Evolutionary conservation across 352 stramenopile species (phyloP).

Genomic region (Pythium brachiatum): DNA sequence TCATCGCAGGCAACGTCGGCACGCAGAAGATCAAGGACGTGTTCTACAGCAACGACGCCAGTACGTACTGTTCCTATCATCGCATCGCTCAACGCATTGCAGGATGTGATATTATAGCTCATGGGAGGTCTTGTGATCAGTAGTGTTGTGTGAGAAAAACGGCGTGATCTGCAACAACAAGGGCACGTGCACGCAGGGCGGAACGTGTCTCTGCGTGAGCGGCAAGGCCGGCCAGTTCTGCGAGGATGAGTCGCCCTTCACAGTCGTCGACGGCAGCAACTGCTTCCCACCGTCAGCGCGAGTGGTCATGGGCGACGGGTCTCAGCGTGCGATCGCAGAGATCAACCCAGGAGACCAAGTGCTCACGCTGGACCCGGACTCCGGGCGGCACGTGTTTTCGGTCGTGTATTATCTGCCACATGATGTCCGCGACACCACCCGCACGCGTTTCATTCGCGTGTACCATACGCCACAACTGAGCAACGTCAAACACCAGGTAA

Average conservation of each 20-base stretch:
- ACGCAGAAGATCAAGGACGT: conserved; percentile 77
- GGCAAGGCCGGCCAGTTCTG: conserved; percentile 61
- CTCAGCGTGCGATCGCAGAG: conserved; percentile 30
- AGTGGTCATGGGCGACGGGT: conserved; percentile 29
- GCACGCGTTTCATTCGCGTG: conserved; percentile 21
- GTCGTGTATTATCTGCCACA: conserved; percentile 71
- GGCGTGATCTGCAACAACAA: conserved; percentile 64
- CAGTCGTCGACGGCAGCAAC: conserved; percentile 43
- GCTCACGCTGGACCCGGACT: conserved; percentile 36
- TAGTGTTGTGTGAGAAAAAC: conserved; percentile 75
- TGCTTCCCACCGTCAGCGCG: conserved; percentile 58
- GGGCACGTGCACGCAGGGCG: conserved; percentile 61
- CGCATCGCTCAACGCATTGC: neutral
- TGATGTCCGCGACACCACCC: conserved; percentile 23
- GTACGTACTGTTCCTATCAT: conserved; percentile 31
- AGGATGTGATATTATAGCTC: no score
- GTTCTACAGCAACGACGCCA: conserved; percentile 60
- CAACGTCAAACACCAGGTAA: neutral
- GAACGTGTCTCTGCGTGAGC: conserved; percentile 61
- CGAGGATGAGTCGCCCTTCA: conserved; percentile 46
- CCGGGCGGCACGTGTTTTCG: conserved; percentile 37
- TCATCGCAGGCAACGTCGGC: conserved; percentile 70
- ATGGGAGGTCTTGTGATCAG: neutral
- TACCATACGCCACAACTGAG: conserved; percentile 1
- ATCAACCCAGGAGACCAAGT: conserved; percentile 49